Conservation (phyloP, 805 yeast genomes). For the Metschnikowia arizonensis region DNA sequence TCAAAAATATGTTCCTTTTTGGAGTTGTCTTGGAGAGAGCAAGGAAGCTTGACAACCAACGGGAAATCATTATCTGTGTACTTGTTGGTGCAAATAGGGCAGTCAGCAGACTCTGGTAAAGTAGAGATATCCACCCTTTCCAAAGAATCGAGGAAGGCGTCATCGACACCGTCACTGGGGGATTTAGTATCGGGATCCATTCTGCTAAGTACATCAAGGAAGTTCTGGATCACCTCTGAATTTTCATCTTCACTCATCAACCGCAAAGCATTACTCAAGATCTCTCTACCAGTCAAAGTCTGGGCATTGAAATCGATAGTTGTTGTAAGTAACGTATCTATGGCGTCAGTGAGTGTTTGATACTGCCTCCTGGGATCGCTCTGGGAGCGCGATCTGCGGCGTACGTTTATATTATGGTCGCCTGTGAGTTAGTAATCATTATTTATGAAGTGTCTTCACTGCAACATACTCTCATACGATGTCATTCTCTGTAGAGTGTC, state of each 20-base stretch:
- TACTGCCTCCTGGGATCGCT: conserved; percentile 23
- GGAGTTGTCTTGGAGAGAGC: conserved; percentile 39
- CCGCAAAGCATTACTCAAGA: conserved; percentile 31
- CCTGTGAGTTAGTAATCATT: conserved; percentile 21
- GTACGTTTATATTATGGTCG: conserved; percentile 38
- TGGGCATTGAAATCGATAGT: conserved; percentile 10
- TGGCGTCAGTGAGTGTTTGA: conserved; percentile 31
- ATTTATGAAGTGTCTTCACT: not conserved
- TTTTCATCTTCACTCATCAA: conserved; percentile 30
- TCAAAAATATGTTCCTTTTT: conserved; percentile 66
- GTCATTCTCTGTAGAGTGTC: conserved; percentile 26
- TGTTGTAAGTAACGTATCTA: conserved; percentile 31
- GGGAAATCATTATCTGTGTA: conserved; percentile 75
- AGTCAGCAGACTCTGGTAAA: conserved; percentile 52
- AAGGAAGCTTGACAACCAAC: conserved; percentile 69
- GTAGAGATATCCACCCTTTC: conserved; percentile 53
- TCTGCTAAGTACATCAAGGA: conserved; percentile 23
- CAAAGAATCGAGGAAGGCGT: conserved; percentile 67
- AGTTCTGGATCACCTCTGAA: conserved; percentile 26
- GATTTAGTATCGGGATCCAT: conserved; percentile 8
- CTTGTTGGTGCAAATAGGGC: conserved; percentile 80
- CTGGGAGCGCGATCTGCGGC: conserved; percentile 9
- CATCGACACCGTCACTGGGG: conserved; percentile 52
- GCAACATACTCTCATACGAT: conserved; percentile 42
- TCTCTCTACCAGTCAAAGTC: conserved; percentile 18